These are phyloP conservation scores for Hanseniaspora occidentalis DNA, from an alignment of 805 yeast species.

Conservation along the genomic window DNA sequence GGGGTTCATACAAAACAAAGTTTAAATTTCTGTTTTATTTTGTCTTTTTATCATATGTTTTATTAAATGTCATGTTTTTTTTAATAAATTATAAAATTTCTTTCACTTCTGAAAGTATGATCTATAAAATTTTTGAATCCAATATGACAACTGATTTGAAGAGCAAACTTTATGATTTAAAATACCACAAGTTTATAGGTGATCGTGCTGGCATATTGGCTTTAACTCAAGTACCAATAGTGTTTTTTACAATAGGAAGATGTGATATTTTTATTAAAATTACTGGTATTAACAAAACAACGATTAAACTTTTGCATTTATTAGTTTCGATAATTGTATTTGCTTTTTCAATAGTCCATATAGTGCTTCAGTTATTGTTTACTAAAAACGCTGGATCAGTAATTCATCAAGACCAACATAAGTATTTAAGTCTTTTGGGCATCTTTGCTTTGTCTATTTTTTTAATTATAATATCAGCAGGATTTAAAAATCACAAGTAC, in stretches of 20 bases:
- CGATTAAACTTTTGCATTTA: constrained; percentile 57
- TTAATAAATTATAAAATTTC: too few relatives aligned
- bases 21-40: too few relatives aligned
- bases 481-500: constrained; percentile 21
- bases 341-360: constrained; percentile 28
- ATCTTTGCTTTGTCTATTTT: too few relatives aligned
- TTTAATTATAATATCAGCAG: constrained; percentile 22
- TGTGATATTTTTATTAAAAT: constrained; percentile 51
- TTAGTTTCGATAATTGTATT: constrained; percentile 34
- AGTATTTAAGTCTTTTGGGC: too few relatives aligned
- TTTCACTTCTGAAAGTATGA: too few relatives aligned
- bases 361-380: constrained; percentile 26
- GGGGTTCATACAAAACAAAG: too few relatives aligned
- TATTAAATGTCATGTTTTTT: too few relatives aligned
- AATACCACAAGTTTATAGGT: constrained; percentile 28
- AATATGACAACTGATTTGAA: too few relatives aligned
- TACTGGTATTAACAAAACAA: constrained; percentile 51
- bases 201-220: constrained; percentile 38
- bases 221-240: constrained; percentile 36
- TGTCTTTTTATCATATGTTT: too few relatives aligned
- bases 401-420: too few relatives aligned
- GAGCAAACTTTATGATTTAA: too few relatives aligned
- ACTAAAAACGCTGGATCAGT: constrained; percentile 26
- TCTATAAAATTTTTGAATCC: too few relatives aligned
- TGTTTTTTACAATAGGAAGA: constrained; percentile 56